phyloP scores from a whole-genome alignment of 306 rosid genomes.

The Casuarina cunninghamiana region DNA sequence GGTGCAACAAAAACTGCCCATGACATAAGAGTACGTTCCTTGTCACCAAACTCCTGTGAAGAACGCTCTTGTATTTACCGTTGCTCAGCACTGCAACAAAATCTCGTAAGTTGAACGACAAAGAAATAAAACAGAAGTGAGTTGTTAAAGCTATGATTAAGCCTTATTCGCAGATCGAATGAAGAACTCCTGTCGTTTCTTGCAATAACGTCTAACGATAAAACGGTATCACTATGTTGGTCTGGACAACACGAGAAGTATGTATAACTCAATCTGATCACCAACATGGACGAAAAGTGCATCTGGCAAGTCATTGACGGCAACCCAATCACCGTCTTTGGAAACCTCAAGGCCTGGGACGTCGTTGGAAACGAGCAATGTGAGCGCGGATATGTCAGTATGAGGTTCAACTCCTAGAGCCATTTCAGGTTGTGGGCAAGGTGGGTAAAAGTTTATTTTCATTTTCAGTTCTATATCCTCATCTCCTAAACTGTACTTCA shows the following conservation, averaged over 20 bases:
- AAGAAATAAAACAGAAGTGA: background rate
- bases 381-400: slow-evolving; percentile 71
- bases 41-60: slow-evolving; percentile 69
- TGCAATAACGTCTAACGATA: no score
- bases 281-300: slow-evolving; percentile 59
- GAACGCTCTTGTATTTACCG: slow-evolving; percentile 62
- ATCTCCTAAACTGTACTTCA: slow-evolving; percentile 43
- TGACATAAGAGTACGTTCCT: slow-evolving; percentile 56
- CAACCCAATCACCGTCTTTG: slow-evolving; percentile 52
- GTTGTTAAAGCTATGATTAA: no score
- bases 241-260: no score
- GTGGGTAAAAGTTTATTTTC: slow-evolving; percentile 79
- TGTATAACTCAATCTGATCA: slow-evolving; percentile 59
- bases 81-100: slow-evolving; percentile 51
- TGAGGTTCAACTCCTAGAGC: slow-evolving; percentile 78
- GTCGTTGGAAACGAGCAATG: slow-evolving; percentile 52
- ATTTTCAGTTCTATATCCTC: slow-evolving; percentile 54
- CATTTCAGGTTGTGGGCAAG: slow-evolving; percentile 69
- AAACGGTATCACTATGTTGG: no score
- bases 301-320: slow-evolving; percentile 42
- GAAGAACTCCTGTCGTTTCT: no score
- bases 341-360: slow-evolving; percentile 66
- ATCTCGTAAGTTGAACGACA: background rate
- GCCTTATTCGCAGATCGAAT: no score
- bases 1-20: slow-evolving; percentile 67